Evolutionary conservation across 805 yeast species (phyloP).

Genomic region (Saccharomycopsis fibuligera): DNA sequence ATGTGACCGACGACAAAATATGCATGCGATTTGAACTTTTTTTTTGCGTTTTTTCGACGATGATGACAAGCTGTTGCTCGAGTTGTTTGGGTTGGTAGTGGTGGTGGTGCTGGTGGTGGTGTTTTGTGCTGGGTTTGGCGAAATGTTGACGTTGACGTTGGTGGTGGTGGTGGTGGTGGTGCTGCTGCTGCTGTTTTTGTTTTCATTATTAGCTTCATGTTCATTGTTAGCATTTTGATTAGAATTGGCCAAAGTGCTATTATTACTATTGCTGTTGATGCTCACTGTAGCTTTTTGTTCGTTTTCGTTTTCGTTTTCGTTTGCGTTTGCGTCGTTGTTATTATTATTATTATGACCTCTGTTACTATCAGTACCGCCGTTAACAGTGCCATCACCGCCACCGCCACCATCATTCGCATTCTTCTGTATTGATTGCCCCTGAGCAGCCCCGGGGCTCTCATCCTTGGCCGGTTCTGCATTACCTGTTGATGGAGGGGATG

Average conservation of each 20-base stretch:
- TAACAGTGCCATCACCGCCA: too few relatives aligned
- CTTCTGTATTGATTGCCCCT: too few relatives aligned
- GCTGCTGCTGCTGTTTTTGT: neutral
- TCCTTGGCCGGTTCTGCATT: too few relatives aligned
- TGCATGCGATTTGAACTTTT: conserved; percentile 53
- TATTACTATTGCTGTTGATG: too few relatives aligned
- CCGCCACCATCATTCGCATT: too few relatives aligned
- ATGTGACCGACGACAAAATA: conserved; percentile 87
- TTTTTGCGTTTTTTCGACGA: conserved; percentile 37
- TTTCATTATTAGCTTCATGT: neutral
- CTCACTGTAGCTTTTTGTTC: neutral
- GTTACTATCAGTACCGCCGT: too few relatives aligned
- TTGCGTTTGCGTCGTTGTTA: neutral
- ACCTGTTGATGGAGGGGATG: too few relatives aligned
- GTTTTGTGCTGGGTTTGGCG: neutral
- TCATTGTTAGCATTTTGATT: neutral
- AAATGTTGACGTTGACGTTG: neutral
- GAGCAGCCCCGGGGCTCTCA: too few relatives aligned
- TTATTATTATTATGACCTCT: too few relatives aligned
- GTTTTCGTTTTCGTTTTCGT: neutral
- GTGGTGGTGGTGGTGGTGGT: neutral
- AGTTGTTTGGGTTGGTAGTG: neutral
- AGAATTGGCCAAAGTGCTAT: neutral
- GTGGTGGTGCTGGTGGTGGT: neutral
- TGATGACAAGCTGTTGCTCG: too few relatives aligned